Percentiles rank a stretch among this genome's conserved stretches.
Evolutionary conservation across 768 basidiomycete species (phyloP).

Genomic region (Brasilioporus rufonigricans): DNA sequence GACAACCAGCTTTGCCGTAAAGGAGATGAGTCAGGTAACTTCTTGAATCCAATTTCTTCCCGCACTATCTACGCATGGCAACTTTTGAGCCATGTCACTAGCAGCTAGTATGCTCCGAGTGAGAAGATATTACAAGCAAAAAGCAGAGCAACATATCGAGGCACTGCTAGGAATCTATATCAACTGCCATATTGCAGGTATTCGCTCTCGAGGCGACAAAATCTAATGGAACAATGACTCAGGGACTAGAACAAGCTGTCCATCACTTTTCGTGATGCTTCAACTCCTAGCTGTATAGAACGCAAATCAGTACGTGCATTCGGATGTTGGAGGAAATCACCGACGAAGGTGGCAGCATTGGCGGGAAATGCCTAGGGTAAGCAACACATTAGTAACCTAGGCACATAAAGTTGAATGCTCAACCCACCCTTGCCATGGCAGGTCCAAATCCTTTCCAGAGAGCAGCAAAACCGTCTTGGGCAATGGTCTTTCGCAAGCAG

Average conservation of each 20-base stretch:
- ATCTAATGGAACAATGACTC: background rate
- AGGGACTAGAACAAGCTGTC: constrained; percentile 55
- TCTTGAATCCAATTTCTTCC: background rate
- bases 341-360: constrained; percentile 90
- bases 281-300: constrained; percentile 75
- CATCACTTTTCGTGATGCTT: constrained; percentile 81
- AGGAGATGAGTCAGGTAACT: too few species aligned
- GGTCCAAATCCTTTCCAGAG: constrained; percentile 98
- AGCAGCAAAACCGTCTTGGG: constrained; percentile 79
- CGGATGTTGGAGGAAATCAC: constrained; percentile 29
- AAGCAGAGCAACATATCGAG: constrained; percentile 1
- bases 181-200: constrained; percentile 4
- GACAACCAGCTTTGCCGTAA: constrained; percentile 19
- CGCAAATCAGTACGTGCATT: background rate
- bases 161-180: constrained; percentile 2
- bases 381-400: background rate
- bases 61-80: constrained; percentile 2
- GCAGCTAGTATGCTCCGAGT: background rate
- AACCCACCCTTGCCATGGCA: constrained; percentile 85
- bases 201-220: constrained; percentile 1
- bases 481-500: constrained; percentile 89
- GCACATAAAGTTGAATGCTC: background rate
- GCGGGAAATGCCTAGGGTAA: constrained; percentile 86
- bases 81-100: background rate
- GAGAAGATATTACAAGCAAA: constrained; percentile 4